Conservation (phyloP, 2,329 filamentous ascomycete genomes). For the Pyrenochaeta sp. region DNA sequence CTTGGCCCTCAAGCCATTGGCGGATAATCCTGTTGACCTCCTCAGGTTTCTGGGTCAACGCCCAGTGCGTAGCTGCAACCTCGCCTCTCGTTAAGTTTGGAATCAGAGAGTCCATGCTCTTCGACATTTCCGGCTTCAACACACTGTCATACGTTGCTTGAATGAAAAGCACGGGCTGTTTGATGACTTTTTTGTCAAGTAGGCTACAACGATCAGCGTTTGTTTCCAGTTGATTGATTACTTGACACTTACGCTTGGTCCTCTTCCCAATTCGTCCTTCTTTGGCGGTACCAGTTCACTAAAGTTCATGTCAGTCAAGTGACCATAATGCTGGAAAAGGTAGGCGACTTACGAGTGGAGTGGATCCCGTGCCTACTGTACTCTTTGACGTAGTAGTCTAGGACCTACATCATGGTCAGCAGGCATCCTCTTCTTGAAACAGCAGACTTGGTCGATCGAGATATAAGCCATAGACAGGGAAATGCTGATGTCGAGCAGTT, state of each 20-base stretch:
- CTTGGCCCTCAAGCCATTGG: slow-evolving; percentile 71
- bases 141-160: slow-evolving; percentile 75
- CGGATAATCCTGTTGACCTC: slow-evolving; percentile 75
- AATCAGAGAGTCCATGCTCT: slow-evolving; percentile 74
- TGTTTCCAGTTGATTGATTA: too few relatives aligned
- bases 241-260: slow-evolving; percentile 59
- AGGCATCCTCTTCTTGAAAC: slow-evolving; percentile 16
- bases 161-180: slow-evolving; percentile 74
- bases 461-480: slow-evolving; percentile 6
- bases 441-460: not conserved
- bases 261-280: slow-evolving; percentile 77
- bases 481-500: slow-evolving; percentile 12
- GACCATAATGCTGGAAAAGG: not conserved
- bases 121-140: slow-evolving; percentile 74
- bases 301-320: slow-evolving; percentile 18
- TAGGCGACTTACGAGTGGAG: slow-evolving; percentile 67
- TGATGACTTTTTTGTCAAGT: slow-evolving; percentile 43
- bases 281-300: slow-evolving; percentile 88
- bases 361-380: slow-evolving; percentile 77
- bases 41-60: slow-evolving; percentile 74
- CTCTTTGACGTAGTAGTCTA: slow-evolving; percentile 79
- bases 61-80: slow-evolving; percentile 82
- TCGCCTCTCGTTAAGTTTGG: slow-evolving; percentile 70
- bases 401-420: slow-evolving; percentile 58
- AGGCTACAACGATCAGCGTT: slow-evolving; percentile 9